Evolutionary conservation across 2,329 filamentous ascomycete genomes (phyloP), one percentile per base, ranked within the genome.

Genomic region (Sporothrix euskadiensis): DNA sequence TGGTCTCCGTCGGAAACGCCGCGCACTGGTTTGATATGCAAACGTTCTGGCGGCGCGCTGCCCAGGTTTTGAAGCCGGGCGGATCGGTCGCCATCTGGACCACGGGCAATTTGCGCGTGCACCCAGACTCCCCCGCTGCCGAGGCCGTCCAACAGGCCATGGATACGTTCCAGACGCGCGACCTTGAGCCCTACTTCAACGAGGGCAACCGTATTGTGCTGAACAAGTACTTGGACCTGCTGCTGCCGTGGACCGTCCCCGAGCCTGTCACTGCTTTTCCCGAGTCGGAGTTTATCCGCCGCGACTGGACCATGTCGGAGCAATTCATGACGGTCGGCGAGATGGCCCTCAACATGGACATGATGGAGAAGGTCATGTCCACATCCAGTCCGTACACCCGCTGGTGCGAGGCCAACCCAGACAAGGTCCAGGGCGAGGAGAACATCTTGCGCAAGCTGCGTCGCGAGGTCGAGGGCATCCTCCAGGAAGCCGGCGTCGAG

Each of bases 11-110:
- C 9, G 84, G 84, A 0, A 86, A 82, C 3, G 83, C 85, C 0
- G 85, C 86, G 0, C 88, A 89, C 78, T 89, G 88, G 88, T 88
- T 89, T 79, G 82, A 89, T 75, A 83, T 88, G 82, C 75, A 80
- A 0, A 71, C 72, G 0, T 89, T 89, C 79, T 89, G 85, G 83
- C 66, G 75, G 2, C 79, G 80, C 0, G 87, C 86, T 0, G 84
- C 83, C 0, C 79, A 80, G 14, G 79, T 85, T 0, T 79, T 89
- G 7, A 84, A 82, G 74, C 85, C 86, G 0, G 84, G 84, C n/a
- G 88, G 87, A 30, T 88, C 83, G 3, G 84, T 89, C 0, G 86
- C 86, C 0, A 72, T 89, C 1, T 89, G 86, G 86, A 80, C 80
- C 0, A 79, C 78, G 3, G 81, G 81, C 6, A 81, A 80, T 4